A percentile compares a stretch with the other conserved stretches of the same genome.
phyloP scores from a whole-genome alignment of 306 rosid genomes.

The Oxytropis ochrocephala region DNA sequence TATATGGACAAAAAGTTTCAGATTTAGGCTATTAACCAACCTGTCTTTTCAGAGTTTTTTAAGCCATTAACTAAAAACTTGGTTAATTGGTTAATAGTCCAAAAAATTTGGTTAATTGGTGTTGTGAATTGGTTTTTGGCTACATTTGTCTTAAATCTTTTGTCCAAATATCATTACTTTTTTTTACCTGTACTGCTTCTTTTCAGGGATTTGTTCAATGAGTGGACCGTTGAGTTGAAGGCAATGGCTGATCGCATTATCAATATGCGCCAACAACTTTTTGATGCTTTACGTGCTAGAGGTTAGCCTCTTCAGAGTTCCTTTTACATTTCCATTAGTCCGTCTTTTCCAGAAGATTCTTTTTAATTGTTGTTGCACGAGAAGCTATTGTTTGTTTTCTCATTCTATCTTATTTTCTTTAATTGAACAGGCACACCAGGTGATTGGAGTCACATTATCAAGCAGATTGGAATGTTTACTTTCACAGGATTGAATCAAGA shows the following conservation, averaged over 20 bases:
- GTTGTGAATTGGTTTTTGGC: too few species aligned
- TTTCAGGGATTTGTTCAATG: conserved; percentile 66
- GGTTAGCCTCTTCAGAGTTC: conserved; percentile 40
- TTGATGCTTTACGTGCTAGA: conserved; percentile 67
- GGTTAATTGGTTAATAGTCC: too few species aligned
- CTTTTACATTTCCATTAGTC: background rate
- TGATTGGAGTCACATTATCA: conserved; percentile 98
- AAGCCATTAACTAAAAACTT: too few species aligned
- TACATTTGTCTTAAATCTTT: too few species aligned
- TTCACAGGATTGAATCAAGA: conserved; percentile 85
- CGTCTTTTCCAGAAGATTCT: background rate
- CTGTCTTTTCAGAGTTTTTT: too few species aligned
- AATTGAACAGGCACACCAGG: conserved; percentile 80
- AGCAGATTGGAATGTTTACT: conserved; percentile 97
- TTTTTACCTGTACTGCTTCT: background rate
- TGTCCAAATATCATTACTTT: too few species aligned
- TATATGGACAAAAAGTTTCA: too few species aligned
- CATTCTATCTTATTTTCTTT: background rate
- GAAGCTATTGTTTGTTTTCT: background rate
- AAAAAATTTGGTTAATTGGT: too few species aligned
- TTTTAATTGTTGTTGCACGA: background rate
- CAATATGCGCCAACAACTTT: conserved; percentile 88
- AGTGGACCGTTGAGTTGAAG: conserved; percentile 95
- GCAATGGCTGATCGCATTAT: conserved; percentile 98
- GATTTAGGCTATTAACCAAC: too few species aligned